Conservation (phyloP, 2,329 filamentous ascomycete species). For the Microcera coccophila region DNA sequence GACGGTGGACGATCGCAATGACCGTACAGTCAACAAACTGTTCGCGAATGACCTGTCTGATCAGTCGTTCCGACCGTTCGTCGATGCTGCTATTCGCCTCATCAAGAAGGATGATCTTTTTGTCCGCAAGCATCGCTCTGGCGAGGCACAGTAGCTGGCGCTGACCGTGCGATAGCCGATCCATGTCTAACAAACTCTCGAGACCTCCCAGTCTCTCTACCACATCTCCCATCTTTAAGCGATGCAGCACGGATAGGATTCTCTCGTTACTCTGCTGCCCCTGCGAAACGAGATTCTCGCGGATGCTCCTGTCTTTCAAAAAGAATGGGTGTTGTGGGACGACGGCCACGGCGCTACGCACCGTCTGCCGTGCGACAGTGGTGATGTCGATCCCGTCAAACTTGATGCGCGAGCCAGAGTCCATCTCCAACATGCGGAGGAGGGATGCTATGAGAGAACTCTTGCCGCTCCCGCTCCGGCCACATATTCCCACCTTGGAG, state of each 20-base stretch:
- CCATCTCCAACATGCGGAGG: constrained; percentile 36
- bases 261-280: constrained; percentile 10
- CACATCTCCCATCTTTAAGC: constrained; percentile 16
- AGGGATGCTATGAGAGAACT: constrained; percentile 37
- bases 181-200: constrained; percentile 9
- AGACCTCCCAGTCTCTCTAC: constrained; percentile 13
- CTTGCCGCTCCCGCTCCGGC: constrained; percentile 39
- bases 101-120: constrained; percentile 36
- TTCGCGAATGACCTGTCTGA: constrained; percentile 33
- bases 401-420: constrained; percentile 28
- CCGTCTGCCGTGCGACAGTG: constrained; percentile 34
- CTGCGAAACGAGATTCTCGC: constrained; percentile 37
- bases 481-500: constrained; percentile 32
- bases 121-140: constrained; percentile 26
- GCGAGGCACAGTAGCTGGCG: constrained; percentile 21
- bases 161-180: constrained; percentile 19
- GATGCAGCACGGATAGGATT: constrained; percentile 10
- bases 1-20: constrained; percentile 39
- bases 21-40: constrained; percentile 48
- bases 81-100: constrained; percentile 38
- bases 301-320: constrained; percentile 39
- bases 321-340: constrained; percentile 51
- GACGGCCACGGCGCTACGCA: constrained; percentile 44
- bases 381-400: constrained; percentile 41
- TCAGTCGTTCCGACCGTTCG: constrained; percentile 34